These are phyloP conservation scores for Starmerella khaoyaiensis DNA, from an alignment of 805 yeast genomes.

Conservation along the genomic window DNA sequence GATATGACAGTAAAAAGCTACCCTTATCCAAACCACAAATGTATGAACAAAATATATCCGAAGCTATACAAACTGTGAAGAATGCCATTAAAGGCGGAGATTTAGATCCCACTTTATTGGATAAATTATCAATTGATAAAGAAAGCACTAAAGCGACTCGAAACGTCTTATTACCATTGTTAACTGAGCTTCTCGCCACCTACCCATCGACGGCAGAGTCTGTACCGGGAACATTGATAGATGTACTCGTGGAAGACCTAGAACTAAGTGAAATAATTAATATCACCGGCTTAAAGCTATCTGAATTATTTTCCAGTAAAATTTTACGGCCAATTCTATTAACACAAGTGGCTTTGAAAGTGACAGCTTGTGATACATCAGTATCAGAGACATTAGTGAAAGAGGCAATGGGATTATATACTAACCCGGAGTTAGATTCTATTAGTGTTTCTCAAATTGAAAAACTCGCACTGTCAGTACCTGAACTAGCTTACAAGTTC, in stretches of 20 bases:
- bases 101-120: constrained; percentile 10
- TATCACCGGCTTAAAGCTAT: constrained; percentile 1
- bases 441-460: constrained; percentile 11
- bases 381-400: not conserved
- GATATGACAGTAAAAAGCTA: not conserved
- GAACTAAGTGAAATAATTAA: constrained; percentile 13
- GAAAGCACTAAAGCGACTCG: constrained; percentile 3
- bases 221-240: constrained; percentile 14
- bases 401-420: constrained; percentile 10
- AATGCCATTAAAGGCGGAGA: constrained; percentile 7
- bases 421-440: constrained; percentile 11
- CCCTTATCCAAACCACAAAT: not conserved
- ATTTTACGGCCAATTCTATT: constrained; percentile 14
- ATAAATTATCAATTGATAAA: constrained; percentile 6
- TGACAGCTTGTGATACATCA: constrained; percentile 1
- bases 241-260: constrained; percentile 9
- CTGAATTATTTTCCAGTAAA: constrained; percentile 6
- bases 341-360: constrained; percentile 7
- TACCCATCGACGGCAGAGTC: constrained; percentile 7
- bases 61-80: constrained; percentile 3
- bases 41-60: too few relatives aligned
- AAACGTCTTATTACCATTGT: constrained; percentile 13
- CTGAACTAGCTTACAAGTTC: constrained; percentile 1
- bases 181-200: constrained; percentile 8
- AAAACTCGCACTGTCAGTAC: constrained; percentile 1